phyloP scores from a whole-genome alignment of 495 filamentous ascomycete genomes.

The Parathielavia hyrcaniae region DNA sequence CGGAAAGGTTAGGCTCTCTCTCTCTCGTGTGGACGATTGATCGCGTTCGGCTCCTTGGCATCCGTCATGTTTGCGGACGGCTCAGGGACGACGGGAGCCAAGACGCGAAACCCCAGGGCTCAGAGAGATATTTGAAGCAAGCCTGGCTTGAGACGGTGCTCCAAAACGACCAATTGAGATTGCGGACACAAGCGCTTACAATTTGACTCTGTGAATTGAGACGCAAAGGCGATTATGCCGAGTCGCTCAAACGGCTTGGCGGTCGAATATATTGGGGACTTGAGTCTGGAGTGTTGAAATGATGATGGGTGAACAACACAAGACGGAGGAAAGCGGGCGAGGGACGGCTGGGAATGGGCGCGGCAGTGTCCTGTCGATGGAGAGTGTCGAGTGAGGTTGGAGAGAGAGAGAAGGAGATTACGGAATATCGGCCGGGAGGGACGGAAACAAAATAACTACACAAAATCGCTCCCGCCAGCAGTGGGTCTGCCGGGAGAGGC shows the following conservation, averaged over 20 bases:
- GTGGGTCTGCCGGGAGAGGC: conserved; percentile 15
- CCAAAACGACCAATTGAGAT: conserved; percentile 10
- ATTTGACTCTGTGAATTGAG: conserved; percentile 8
- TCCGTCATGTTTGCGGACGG: conserved; percentile 22
- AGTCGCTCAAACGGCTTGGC: background rate
- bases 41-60: conserved; percentile 13
- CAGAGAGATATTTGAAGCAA: background rate
- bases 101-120: background rate
- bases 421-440: conserved; percentile 19
- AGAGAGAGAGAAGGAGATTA: conserved; percentile 19
- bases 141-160: background rate
- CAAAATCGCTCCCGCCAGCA: too few relatives aligned
- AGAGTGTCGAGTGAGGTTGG: conserved; percentile 34
- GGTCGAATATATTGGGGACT: background rate
- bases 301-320: conserved; percentile 33
- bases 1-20: too few relatives aligned
- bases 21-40: too few relatives aligned
- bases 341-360: conserved; percentile 13
- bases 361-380: conserved; percentile 24
- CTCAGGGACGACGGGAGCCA: background rate
- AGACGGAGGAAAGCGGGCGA: conserved; percentile 22
- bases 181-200: conserved; percentile 13
- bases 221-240: background rate
- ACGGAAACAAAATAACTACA: conserved; percentile 34
- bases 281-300: background rate